These are phyloP conservation scores for Scheffersomyces lignicola DNA, from an alignment of 1,139 yeast species.

Conservation along the genomic window DNA sequence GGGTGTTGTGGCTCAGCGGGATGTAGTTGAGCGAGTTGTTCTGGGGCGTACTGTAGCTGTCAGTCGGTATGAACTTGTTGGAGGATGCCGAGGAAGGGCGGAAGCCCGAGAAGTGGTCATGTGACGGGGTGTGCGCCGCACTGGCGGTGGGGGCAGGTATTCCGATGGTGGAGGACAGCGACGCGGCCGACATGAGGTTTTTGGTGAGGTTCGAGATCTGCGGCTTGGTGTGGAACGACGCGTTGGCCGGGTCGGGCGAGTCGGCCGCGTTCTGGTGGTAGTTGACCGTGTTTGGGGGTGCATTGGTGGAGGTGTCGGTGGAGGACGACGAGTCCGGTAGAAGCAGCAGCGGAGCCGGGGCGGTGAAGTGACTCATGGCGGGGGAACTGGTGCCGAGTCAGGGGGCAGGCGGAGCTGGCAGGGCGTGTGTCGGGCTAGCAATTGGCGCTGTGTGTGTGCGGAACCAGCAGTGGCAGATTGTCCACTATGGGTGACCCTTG, in stretches of 20 bases:
- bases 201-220: slow-evolving; percentile 41
- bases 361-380: too few relatives aligned
- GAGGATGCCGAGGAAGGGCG: slow-evolving; percentile 4
- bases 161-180: slow-evolving; percentile 2
- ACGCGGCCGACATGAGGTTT: slow-evolving; percentile 26
- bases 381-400: too few relatives aligned
- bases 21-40: slow-evolving; percentile 36
- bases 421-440: too few relatives aligned
- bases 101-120: slow-evolving; percentile 2
- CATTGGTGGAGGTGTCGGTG: too few relatives aligned
- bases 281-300: too few relatives aligned
- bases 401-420: too few relatives aligned
- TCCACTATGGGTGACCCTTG: too few relatives aligned
- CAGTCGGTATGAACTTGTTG: slow-evolving; percentile 10
- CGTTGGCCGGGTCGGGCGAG: neutral
- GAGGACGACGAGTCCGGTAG: too few relatives aligned
- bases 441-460: too few relatives aligned
- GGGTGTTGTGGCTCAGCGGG: slow-evolving; percentile 54
- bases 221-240: slow-evolving; percentile 11
- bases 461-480: too few relatives aligned
- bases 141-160: slow-evolving; percentile 4
- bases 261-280: too few relatives aligned
- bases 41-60: slow-evolving; percentile 10
- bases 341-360: too few relatives aligned
- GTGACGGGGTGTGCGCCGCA: slow-evolving; percentile 5